Evolutionary conservation across 495 filamentous ascomycete genomes (phyloP), one percentile per base, ranked within the genome.

Genomic region (Symbiotaphrina buchneri): DNA sequence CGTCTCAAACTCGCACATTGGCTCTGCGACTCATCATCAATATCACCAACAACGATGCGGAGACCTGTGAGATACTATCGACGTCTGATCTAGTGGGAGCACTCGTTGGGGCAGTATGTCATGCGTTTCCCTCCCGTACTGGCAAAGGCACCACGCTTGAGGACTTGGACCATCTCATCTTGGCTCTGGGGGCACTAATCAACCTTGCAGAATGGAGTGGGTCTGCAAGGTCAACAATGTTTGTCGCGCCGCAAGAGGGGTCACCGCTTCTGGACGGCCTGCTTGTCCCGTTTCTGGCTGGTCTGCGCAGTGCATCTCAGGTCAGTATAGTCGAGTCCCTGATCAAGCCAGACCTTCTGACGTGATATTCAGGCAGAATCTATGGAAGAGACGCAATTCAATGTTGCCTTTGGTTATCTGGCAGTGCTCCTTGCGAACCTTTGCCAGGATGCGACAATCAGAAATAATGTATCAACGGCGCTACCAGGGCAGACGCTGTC

Each of bases 321-420:
- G 61, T 65, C 57, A 44, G 54, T 33, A 18, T n/a, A 18, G 20
- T 27, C 32, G 29, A 32, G 16, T 21, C 2, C 21, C 4, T 17
- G n/a, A 10, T 26, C n/a, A 6, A 26, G 27, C n/a, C 11, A 6
- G 4, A 11, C n/a, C 31, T 17, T 21, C 15, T 39, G 30, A 33
- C 28, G 8, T 10, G n/a, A 32, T 21, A 15, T 13, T 13, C 38
- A 93, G 80, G 83, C 78, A 33, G 70, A 79, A 47, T 87, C 82
- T 0, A 64, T 84, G 43, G 62, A 81, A 46, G 79, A 81, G 41
- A 71, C 73, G n/a, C 72, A 74, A 31, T 64, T 71, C 31, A 92
- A 85, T 46, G 82, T 99, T 18, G 76, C 79, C 2, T 71, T 84
- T 35, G 90, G 90, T 18, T 99, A 92, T 42, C 59, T 99, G 25